Conservation (phyloP, 192 early-diverging fungal genomes). For the Backusella luteola region DNA sequence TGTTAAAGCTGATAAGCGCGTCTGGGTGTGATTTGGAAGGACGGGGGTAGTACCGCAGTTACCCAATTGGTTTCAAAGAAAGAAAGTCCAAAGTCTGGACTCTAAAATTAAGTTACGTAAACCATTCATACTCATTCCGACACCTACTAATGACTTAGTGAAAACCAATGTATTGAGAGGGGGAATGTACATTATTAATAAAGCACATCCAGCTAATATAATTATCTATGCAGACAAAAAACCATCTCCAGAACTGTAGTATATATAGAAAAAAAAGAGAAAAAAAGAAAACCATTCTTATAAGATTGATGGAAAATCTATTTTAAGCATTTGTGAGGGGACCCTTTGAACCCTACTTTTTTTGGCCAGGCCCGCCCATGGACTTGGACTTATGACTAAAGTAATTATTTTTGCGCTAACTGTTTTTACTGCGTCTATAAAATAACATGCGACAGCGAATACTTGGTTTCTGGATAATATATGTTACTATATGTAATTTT, state of each 20-base stretch:
- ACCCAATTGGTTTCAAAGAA: background rate
- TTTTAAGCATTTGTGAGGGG: background rate
- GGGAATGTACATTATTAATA: background rate
- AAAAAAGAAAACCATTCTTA: background rate
- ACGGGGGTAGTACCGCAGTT: background rate
- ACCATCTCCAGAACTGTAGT: background rate
- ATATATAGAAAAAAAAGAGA: background rate
- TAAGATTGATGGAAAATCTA: background rate
- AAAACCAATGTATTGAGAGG: background rate
- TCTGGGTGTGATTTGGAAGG: background rate
- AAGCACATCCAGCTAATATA: background rate
- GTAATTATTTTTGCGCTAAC: background rate
- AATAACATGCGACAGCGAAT: background rate
- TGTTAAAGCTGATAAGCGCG: background rate
- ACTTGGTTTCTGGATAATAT: background rate
- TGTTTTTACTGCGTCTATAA: background rate
- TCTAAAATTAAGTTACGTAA: background rate
- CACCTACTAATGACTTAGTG: background rate
- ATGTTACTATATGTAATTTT: background rate
- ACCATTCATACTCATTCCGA: background rate
- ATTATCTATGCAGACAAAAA: background rate
- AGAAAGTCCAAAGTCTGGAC: background rate
- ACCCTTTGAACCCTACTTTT: constrained; percentile 9
- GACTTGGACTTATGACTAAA: background rate
- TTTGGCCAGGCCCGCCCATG: background rate